These are phyloP conservation scores for Torulaspora quercuum DNA, from an alignment of 805 yeast genomes.

Conservation along the genomic window DNA sequence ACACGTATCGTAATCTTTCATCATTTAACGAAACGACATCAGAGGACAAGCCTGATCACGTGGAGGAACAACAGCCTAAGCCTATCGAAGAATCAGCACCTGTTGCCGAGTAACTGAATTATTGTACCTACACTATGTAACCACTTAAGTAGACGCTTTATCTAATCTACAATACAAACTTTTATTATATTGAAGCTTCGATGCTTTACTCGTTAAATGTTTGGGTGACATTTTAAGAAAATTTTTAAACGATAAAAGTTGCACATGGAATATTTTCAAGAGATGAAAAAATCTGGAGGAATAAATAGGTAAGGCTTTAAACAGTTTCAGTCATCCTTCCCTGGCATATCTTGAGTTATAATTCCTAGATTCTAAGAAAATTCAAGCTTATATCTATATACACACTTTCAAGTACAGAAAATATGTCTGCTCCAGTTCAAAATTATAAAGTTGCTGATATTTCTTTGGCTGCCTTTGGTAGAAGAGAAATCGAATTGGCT, in stretches of 20 bases:
- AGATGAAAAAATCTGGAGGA: not conserved
- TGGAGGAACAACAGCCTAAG: conserved; percentile 3
- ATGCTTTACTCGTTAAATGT: no score
- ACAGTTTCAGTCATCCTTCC: not conserved
- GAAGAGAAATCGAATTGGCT: conserved; percentile 97
- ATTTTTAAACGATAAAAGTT: conserved; percentile 6
- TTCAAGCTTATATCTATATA: conserved; percentile 2
- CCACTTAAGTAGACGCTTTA: not conserved
- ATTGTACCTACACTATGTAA: no score
- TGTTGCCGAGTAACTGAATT: conserved; percentile 1
- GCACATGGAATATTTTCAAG: conserved; percentile 7
- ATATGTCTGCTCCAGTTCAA: conserved; percentile 58
- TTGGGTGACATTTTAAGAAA: no score
- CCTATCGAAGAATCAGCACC: conserved; percentile 8
- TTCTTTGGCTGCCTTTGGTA: conserved; percentile 98
- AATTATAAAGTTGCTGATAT: conserved; percentile 96
- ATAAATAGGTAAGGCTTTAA: conserved; percentile 2
- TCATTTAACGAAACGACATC: conserved; percentile 6
- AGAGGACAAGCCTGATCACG: conserved; percentile 6
- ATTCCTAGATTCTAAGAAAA: not conserved
- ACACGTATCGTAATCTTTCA: not conserved
- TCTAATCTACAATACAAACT: no score
- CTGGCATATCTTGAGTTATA: not conserved
- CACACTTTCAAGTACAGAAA: conserved; percentile 4
- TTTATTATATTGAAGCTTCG: no score